phyloP scores from a whole-genome alignment of 306 rosid species.

The Vigna reflexopilosa region DNA sequence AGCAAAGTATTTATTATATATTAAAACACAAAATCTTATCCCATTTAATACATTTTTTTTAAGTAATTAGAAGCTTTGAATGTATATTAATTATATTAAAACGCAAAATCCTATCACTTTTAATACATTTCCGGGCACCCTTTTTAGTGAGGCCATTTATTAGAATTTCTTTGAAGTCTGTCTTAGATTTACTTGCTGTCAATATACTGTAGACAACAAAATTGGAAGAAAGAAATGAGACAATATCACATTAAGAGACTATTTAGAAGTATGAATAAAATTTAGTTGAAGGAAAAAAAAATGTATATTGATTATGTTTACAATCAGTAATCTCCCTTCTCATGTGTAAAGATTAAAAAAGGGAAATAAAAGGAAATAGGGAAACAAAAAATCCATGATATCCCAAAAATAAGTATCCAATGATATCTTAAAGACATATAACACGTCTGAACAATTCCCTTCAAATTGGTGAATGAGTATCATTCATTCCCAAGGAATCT shows the following conservation, averaged over 20 bases:
- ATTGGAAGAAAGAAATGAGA: background rate
- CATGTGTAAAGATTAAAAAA: too few species aligned
- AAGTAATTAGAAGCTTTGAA: background rate
- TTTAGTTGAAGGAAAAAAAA: too few species aligned
- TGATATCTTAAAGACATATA: too few species aligned
- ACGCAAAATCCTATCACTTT: background rate
- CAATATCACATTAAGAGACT: background rate
- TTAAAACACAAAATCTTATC: background rate
- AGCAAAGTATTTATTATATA: background rate
- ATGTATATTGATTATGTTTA: too few species aligned
- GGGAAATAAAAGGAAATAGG: too few species aligned
- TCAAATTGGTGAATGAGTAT: too few species aligned
- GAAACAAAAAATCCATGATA: too few species aligned
- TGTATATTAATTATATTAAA: background rate
- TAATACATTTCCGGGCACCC: background rate
- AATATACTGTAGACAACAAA: background rate
- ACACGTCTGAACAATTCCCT: too few species aligned
- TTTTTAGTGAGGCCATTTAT: background rate
- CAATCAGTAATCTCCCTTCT: too few species aligned
- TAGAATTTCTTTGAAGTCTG: constrained; percentile 3
- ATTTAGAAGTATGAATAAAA: background rate
- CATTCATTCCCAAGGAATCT: too few species aligned
- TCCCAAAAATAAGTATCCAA: too few species aligned
- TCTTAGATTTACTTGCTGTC: background rate
- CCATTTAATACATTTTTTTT: background rate